These are phyloP conservation scores for Penicillium griseofulvum DNA, from an alignment of 2,329 filamentous ascomycete genomes.

Conservation along the genomic window DNA sequence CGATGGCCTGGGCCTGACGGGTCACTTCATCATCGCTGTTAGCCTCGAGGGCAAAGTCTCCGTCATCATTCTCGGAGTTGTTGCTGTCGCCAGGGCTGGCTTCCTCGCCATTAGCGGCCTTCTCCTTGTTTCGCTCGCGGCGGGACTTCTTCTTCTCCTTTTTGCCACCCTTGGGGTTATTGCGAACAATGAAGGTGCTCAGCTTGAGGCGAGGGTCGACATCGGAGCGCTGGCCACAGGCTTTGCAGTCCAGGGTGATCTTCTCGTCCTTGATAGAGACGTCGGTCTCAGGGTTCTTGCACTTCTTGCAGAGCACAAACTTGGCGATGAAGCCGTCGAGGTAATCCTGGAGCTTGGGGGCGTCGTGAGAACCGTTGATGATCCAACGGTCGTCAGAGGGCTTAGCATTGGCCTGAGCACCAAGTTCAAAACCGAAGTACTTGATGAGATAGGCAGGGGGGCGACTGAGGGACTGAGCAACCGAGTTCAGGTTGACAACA, in stretches of 20 bases:
- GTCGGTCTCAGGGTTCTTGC: constrained; percentile 98
- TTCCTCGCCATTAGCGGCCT: constrained; percentile 56
- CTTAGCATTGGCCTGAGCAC: constrained; percentile 97
- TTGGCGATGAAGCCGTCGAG: constrained; percentile 98
- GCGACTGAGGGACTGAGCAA: constrained; percentile 86
- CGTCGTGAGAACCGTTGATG: constrained; percentile 97
- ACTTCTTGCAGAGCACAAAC: constrained; percentile 99
- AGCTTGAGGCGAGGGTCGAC: constrained; percentile 94
- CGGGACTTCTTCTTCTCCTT: constrained; percentile 96
- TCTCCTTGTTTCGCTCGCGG: constrained; percentile 73
- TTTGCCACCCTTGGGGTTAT: constrained; percentile 81
- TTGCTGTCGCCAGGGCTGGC: constrained; percentile 66
- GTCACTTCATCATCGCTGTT: constrained; percentile 90
- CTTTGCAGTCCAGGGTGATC: constrained; percentile 97
- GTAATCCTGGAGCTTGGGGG: constrained; percentile 93
- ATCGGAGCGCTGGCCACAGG: constrained; percentile 87
- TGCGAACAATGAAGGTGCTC: constrained; percentile 95
- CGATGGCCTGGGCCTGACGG: constrained; percentile 72
- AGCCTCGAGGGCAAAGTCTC: constrained; percentile 64
- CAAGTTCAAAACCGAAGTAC: constrained; percentile 98
- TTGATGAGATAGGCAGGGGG: constrained; percentile 97
- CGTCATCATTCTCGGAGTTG: constrained; percentile 61
- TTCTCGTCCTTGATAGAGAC: constrained; percentile 90
- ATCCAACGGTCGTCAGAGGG: constrained; percentile 99
- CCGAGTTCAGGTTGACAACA: constrained; percentile 92